Evolutionary conservation across 139 green algal species (phyloP).

Genomic region (Micractinium sp.): DNA sequence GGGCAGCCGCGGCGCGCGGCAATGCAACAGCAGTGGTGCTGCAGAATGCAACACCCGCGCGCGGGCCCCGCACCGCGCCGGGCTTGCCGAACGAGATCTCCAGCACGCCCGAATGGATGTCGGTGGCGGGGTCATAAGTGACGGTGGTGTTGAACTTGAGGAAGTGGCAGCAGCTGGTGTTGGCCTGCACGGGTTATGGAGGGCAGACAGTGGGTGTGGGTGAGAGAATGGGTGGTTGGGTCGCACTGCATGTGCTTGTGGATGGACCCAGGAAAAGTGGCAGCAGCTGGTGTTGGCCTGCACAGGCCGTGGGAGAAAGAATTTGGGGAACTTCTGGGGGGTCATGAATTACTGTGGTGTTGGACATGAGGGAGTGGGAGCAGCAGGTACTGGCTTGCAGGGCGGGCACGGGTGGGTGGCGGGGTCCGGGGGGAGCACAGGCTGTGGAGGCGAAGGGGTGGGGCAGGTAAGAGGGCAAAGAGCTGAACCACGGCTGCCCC

Average conservation of each 20-base stretch:
- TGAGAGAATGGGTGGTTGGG: not conserved
- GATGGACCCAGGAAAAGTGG: no score
- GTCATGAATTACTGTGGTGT: not conserved
- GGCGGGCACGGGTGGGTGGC: not conserved
- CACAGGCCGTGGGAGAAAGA: not conserved
- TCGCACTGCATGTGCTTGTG: no score
- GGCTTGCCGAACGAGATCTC: not conserved
- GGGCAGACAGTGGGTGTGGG: no score
- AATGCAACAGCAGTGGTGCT: not conserved
- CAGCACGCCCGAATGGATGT: not conserved
- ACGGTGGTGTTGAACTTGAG: not conserved
- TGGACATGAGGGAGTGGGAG: not conserved
- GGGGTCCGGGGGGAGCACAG: not conserved
- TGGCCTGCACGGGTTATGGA: not conserved
- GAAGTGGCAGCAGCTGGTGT: constrained; percentile 20
- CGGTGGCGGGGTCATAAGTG: not conserved
- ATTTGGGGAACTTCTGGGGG: no score
- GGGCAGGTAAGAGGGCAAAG: not conserved
- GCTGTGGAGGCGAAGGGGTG: no score
- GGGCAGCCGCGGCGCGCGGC: no score
- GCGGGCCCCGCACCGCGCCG: no score
- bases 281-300: not conserved
- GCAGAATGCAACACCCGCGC: no score
- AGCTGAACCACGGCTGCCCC: no score
- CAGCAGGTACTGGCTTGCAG: not conserved